Percentiles rank a stretch among this genome's conserved stretches.
These are phyloP conservation scores for Talaromyces sp. DNA, from an alignment of 2,329 filamentous ascomycete genomes.

Conservation along the genomic window DNA sequence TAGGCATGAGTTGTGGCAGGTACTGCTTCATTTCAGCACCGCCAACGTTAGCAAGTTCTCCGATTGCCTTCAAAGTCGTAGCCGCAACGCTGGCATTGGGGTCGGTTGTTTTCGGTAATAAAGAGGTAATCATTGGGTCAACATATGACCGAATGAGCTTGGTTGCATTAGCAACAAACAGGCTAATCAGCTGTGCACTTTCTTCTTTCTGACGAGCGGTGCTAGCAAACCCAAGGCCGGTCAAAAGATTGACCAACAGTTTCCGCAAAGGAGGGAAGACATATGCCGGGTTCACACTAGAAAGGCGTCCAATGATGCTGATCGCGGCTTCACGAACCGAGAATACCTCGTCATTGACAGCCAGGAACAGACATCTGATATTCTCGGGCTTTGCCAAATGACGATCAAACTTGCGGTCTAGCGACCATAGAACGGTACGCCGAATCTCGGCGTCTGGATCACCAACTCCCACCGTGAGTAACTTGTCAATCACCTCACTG, in stretches of 20 bases:
- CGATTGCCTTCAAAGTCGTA: constrained; percentile 90
- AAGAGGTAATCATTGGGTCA: constrained; percentile 87
- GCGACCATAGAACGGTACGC: constrained; percentile 76
- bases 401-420: constrained; percentile 90
- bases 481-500: constrained; percentile 93
- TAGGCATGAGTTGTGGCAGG: constrained; percentile 86
- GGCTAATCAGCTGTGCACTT: constrained; percentile 84
- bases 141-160: constrained; percentile 94
- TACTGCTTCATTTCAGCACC: constrained; percentile 91
- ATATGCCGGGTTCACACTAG: constrained; percentile 88
- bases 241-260: constrained; percentile 90
- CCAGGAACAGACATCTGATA: constrained; percentile 89
- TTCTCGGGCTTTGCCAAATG: constrained; percentile 98
- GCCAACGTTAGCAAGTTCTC: constrained; percentile 87
- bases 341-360: constrained; percentile 92
- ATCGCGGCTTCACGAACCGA: constrained; percentile 91
- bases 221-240: constrained; percentile 93
- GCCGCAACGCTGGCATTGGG: constrained; percentile 81
- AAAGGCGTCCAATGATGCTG: constrained; percentile 89
- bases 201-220: constrained; percentile 93
- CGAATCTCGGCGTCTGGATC: constrained; percentile 87
- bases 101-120: constrained; percentile 90
- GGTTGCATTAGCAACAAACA: constrained; percentile 89
- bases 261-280: constrained; percentile 94
- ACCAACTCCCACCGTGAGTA: constrained; percentile 89